These are phyloP conservation scores for Bidens hawaiensis DNA, from an alignment of 140 eudicot genomes.

Conservation along the genomic window DNA sequence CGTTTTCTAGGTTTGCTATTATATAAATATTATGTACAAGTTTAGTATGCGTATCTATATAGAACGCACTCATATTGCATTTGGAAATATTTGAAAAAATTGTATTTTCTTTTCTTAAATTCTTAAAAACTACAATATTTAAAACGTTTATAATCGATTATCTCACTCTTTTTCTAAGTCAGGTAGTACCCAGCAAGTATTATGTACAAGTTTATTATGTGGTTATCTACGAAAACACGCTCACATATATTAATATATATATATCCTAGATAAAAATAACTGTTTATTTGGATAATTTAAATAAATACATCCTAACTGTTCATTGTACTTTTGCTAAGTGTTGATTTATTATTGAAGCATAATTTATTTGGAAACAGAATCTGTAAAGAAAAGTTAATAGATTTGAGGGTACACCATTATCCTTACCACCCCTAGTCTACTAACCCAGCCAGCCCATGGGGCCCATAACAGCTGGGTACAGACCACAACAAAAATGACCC, in stretches of 20 bases:
- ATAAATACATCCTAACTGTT: slow-evolving; percentile 10
- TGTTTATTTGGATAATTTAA: neutral
- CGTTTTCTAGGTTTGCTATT: too few species aligned
- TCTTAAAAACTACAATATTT: too few species aligned
- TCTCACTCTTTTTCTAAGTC: too few species aligned
- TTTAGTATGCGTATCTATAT: neutral
- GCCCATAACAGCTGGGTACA: slow-evolving; percentile 23
- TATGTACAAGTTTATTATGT: too few species aligned
- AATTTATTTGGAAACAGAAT: slow-evolving; percentile 24
- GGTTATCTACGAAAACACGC: neutral
- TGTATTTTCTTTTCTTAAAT: too few species aligned
- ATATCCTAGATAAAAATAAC: too few species aligned
- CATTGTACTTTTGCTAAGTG: slow-evolving; percentile 13
- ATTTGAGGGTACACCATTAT: slow-evolving; percentile 1
- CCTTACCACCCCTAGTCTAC: slow-evolving; percentile 8
- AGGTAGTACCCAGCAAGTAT: neutral
- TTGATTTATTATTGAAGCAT: slow-evolving; percentile 6
- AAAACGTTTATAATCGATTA: neutral
- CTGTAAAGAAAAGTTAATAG: slow-evolving; percentile 9
- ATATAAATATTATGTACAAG: too few species aligned
- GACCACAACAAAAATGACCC: slow-evolving; percentile 22
- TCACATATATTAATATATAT: neutral
- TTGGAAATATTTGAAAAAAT: too few species aligned
- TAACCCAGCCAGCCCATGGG: slow-evolving; percentile 22
- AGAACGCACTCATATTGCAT: neutral